Evolutionary conservation across 2,329 filamentous ascomycete genomes (phyloP), one percentile per base, ranked within the genome.

Genomic region (Calonectria pauciramosa): DNA sequence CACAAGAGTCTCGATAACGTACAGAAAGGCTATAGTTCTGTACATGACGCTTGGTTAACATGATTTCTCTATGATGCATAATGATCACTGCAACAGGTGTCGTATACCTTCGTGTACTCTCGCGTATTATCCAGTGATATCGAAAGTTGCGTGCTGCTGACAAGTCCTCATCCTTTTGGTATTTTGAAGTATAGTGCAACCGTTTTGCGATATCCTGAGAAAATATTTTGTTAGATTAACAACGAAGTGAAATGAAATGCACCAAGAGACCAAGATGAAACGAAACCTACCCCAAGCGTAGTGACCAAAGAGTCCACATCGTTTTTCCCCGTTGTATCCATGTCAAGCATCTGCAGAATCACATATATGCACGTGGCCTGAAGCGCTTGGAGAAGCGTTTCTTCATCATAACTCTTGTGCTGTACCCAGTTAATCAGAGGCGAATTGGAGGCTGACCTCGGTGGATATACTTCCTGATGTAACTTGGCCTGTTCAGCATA

Each of bases 1-100:
- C 49, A 79, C 67, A 20, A 79, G 72, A 18, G 70, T 59, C 44
- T 78, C 78, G 8, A 79, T 51, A 14, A 72, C 47, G 23, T 69
- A 72, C 9, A 79, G 54, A 11, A 79, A 60, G 23, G 23, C 56
- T 9, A 76, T 30, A 2, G 75, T 75, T 44, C 78, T 77, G 23
- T 16, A 14, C 16, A 51, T 3, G 23, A 30, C 41, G 18, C 18
- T 32, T 34, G 18, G 7, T 34, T 34, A n/a, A 41, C 52, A 16
- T 65, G 54, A 6, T n/a, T 9, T 10, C 18, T 11, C 20, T 8
- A 11, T n/a, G 20, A 7, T 20, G 9, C 41, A 10, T n/a, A 47
- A 47, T 47, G 11, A 10, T 7, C 10, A n/a, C 8, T n/a, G 16
- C 16, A 1, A n/a, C 2, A 3, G 8, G 8, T n/a, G 41, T 20